Percentiles rank a stretch among this genome's conserved stretches.
These are phyloP conservation scores for Cyclostephanos invisitatus DNA, from an alignment of 108 stramenopile genomes.

Conservation along the genomic window DNA sequence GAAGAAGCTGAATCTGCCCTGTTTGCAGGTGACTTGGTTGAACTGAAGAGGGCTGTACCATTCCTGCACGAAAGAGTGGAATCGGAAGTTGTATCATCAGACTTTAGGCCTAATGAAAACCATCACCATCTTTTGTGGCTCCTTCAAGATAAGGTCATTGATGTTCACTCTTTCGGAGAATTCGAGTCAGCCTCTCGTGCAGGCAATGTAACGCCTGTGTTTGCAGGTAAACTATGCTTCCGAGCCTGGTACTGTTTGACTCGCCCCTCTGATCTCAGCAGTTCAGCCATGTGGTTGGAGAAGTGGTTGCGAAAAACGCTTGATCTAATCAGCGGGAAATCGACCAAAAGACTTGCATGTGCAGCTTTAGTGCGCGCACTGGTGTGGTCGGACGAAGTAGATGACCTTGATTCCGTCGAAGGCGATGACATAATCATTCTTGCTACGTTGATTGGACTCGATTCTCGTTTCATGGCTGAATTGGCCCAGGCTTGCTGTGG, in stretches of 20 bases:
- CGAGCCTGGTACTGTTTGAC: constrained; percentile 68
- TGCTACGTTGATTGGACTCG: constrained; percentile 52
- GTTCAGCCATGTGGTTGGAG: constrained; percentile 58
- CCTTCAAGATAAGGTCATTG: constrained; percentile 67
- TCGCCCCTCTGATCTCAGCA: constrained; percentile 21
- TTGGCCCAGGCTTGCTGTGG: constrained; percentile 72
- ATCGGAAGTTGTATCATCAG: background rate
- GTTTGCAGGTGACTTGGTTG: constrained; percentile 33
- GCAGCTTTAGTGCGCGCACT: constrained; percentile 70
- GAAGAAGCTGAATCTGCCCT: constrained; percentile 68
- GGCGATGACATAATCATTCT: constrained; percentile 39
- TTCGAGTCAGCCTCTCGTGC: constrained; percentile 51
- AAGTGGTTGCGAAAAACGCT: constrained; percentile 40
- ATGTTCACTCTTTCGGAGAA: constrained; percentile 71
- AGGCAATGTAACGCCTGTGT: constrained; percentile 71
- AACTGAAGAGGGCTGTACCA: constrained; percentile 24
- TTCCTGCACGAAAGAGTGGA: background rate
- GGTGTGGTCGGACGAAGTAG: constrained; percentile 59
- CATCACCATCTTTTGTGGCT: constrained; percentile 67
- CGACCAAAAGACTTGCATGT: constrained; percentile 66
- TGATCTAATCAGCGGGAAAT: constrained; percentile 23
- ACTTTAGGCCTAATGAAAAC: constrained; percentile 50
- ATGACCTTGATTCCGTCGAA: constrained; percentile 22
- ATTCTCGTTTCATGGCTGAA: constrained; percentile 59
- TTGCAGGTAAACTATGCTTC: constrained; percentile 66